phyloP scores from a whole-genome alignment of 2,329 filamentous ascomycete genomes.

The Golovinomyces cichoracearum region DNA sequence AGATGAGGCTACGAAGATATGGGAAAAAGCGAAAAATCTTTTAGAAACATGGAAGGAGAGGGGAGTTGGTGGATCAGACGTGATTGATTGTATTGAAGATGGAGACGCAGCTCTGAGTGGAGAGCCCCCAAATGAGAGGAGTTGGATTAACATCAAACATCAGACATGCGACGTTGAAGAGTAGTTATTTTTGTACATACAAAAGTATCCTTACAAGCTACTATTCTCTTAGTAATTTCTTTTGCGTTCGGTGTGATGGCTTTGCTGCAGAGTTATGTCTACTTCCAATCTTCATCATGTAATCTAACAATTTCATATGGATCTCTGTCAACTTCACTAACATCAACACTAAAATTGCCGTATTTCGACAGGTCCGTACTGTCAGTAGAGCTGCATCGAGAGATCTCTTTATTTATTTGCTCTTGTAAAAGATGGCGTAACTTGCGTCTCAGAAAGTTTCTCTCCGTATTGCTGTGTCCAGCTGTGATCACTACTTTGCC shows the following conservation, averaged over 20 bases:
- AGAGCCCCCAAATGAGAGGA: slow-evolving; percentile 22
- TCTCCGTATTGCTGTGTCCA: slow-evolving; percentile 82
- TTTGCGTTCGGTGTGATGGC: no score
- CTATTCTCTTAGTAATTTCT: no score
- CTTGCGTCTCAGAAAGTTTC: slow-evolving; percentile 49
- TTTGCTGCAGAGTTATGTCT: background rate
- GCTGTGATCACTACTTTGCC: slow-evolving; percentile 61
- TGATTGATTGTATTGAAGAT: slow-evolving; percentile 15
- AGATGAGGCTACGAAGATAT: slow-evolving; percentile 32
- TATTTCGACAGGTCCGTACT: no score
- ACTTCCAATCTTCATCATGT: background rate
- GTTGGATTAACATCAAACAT: slow-evolving; percentile 30
- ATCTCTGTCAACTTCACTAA: slow-evolving; percentile 63
- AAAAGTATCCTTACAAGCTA: no score
- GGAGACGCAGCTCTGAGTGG: slow-evolving; percentile 14
- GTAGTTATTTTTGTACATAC: no score
- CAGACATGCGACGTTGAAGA: slow-evolving; percentile 21
- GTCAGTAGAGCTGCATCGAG: slow-evolving; percentile 17
- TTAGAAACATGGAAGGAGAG: slow-evolving; percentile 14
- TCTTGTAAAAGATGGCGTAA: slow-evolving; percentile 22
- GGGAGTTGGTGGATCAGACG: slow-evolving; percentile 14
- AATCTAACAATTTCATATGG: slow-evolving; percentile 49
- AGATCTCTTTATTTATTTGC: slow-evolving; percentile 15
- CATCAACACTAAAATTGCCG: slow-evolving; percentile 31
- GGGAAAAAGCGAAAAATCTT: slow-evolving; percentile 8